These are phyloP conservation scores for Tremella fuciformis DNA, from an alignment of 768 basidiomycete species.

Conservation along the genomic window DNA sequence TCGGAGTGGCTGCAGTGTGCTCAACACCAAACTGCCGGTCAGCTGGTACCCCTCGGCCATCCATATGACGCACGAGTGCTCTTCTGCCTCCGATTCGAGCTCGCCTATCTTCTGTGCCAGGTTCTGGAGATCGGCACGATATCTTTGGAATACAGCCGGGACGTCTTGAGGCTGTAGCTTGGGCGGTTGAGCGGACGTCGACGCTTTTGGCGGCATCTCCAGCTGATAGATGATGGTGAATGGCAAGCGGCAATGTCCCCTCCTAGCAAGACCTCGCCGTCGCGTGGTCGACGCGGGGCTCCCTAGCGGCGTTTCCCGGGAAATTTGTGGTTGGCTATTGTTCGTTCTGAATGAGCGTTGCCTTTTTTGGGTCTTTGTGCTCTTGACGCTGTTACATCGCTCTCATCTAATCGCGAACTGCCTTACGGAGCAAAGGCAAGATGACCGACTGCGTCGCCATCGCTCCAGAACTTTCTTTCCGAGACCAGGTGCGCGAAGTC, in stretches of 20 bases:
- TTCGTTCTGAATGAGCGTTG: neutral
- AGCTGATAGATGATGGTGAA: neutral
- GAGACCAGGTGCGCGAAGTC: conserved; percentile 43
- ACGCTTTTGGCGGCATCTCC: conserved; percentile 39
- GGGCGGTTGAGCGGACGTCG: conserved; percentile 17
- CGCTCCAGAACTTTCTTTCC: conserved; percentile 48
- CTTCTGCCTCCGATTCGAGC: conserved; percentile 91
- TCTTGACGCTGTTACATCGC: neutral
- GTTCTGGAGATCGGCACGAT: conserved; percentile 85
- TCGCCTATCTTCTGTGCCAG: conserved; percentile 93
- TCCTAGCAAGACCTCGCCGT: neutral
- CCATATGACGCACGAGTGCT: conserved; percentile 69
- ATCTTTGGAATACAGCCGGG: conserved; percentile 63
- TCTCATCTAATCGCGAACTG: neutral
- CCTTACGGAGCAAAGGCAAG: conserved; percentile 7
- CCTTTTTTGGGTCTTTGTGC: neutral
- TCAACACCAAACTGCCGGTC: conserved; percentile 70
- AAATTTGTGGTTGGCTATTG: conserved; percentile 3
- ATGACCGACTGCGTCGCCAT: conserved; percentile 51
- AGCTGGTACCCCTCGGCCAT: neutral
- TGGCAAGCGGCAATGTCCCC: no score
- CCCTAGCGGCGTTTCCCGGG: conserved; percentile 1
- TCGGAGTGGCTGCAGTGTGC: conserved; percentile 77
- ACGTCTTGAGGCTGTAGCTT: conserved; percentile 38
- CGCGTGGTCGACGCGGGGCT: neutral